Conservation (phyloP, 768 basidiomycete genomes). For the Inosperma sp. region DNA sequence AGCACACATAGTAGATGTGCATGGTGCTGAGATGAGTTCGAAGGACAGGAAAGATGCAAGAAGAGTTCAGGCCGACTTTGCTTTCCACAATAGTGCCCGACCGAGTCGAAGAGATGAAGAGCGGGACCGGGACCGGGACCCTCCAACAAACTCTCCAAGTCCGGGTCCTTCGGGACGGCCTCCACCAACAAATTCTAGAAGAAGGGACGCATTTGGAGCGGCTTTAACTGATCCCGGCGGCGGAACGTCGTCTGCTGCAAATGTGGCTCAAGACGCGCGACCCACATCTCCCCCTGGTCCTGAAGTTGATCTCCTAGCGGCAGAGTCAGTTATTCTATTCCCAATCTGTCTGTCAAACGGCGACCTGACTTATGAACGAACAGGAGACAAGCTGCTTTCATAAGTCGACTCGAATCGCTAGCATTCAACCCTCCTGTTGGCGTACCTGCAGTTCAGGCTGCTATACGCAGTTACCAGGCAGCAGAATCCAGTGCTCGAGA, state of each 20-base stretch:
- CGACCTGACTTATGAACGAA: constrained; percentile 3
- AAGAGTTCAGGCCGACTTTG: constrained; percentile 68
- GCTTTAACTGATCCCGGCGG: constrained; percentile 41
- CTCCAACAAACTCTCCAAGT: no score
- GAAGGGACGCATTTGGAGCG: constrained; percentile 61
- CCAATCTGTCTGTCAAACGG: neutral
- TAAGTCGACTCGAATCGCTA: constrained; percentile 56
- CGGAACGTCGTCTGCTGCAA: constrained; percentile 16
- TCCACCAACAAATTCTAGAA: constrained; percentile 35
- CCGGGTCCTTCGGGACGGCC: constrained; percentile 20
- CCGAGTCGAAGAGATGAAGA: constrained; percentile 42
- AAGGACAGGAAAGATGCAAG: constrained; percentile 65
- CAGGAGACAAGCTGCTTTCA: constrained; percentile 66
- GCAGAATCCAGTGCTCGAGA: constrained; percentile 80
- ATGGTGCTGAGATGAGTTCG: constrained; percentile 68
- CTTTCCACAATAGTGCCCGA: constrained; percentile 46
- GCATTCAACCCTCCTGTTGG: constrained; percentile 56
- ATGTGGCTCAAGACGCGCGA: constrained; percentile 23
- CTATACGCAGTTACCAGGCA: constrained; percentile 70
- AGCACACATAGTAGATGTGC: constrained; percentile 85
- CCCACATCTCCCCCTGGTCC: constrained; percentile 37
- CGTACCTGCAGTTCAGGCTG: constrained; percentile 60
- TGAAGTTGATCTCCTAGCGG: constrained; percentile 45
- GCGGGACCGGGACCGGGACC: constrained; percentile 48
- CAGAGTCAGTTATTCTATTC: constrained; percentile 43